Base-by-base conservation (phyloP, 2,329 filamentous ascomycete genomes). In the Xylariomycetidae sp. region DNA sequence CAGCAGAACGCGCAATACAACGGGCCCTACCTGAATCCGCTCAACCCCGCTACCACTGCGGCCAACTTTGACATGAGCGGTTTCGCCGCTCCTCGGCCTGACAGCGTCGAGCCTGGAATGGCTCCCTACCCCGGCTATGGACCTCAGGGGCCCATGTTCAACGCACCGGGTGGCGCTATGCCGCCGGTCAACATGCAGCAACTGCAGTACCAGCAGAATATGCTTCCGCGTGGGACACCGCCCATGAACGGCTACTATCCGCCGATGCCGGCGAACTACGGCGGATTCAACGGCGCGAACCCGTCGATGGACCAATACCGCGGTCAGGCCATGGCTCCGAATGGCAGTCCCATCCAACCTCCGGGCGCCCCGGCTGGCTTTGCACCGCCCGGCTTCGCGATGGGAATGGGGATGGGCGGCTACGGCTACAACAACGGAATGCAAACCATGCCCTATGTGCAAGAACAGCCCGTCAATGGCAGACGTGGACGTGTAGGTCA, bases 401-500 rank as follows among this genome's bases (percentile, higher is more conserved):
- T 58, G 48, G 43, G 42, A 15, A 48, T 57, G 42, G 43, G 42
- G 22, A 56, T 57, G 53, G 50, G 50, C 26, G 48, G 48, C 19
- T 58, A 56, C 35, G 51, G 48, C 8, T 75, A 68, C 35, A 61
- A 61, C 35, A 63, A 57, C 32, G 57, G 61, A 15, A 64, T 69
- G 58, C 67, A 64, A 39, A 65, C 64, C 44, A 65, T 72, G 58
- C 67, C 63, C 13, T 76, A 72, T 48, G 63, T 72, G 60, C 67
- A 68, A 43, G 72, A 77, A 49, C 72, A 74, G 46, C 71, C 73
- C 46, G 65, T 64, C 44, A 75, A 72, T 55, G 55, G 61, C 43
- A 63, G 75, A 56, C 70, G 76, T 46, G 75, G 75, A 57, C 70
- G 76, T 52, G 73, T 76, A 69, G 64, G 72, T 57, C 54, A 58